Evolutionary conservation across 139 green algal species (phyloP).

Genomic region (Mesotaenium endlicherianum): DNA sequence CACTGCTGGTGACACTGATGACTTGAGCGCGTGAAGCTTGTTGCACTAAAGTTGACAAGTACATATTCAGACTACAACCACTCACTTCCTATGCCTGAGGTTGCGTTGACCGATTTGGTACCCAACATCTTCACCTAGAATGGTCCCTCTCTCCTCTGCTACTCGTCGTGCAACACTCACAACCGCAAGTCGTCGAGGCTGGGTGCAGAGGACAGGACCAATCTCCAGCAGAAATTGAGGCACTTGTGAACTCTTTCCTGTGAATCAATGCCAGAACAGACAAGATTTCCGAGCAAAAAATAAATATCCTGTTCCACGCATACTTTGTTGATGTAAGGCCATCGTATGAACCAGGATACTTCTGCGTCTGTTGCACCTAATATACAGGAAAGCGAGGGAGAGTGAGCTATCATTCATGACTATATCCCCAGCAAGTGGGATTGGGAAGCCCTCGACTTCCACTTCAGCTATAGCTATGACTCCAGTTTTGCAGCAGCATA

Average conservation of each 20-base stretch:
- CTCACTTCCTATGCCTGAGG: constrained; percentile 16
- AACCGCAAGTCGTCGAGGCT: constrained; percentile 88
- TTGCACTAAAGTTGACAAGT: not conserved
- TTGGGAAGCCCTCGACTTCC: too few species aligned
- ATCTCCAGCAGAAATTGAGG: constrained; percentile 51
- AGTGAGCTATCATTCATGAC: too few species aligned
- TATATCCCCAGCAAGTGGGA: too few species aligned
- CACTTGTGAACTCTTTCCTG: constrained; percentile 54
- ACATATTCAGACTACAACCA: not conserved
- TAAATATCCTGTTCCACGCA: too few species aligned
- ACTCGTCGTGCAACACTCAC: constrained; percentile 93
- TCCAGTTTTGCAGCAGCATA: too few species aligned
- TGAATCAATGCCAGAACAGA: too few species aligned
- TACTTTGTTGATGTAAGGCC: too few species aligned
- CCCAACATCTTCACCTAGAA: constrained; percentile 67
- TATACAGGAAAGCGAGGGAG: too few species aligned
- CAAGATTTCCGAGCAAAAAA: too few species aligned
- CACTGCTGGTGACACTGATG: not conserved
- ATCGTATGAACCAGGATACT: too few species aligned
- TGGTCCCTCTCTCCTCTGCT: constrained; percentile 79
- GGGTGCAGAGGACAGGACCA: constrained; percentile 75
- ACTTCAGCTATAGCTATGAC: too few species aligned
- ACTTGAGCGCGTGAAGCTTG: not conserved
- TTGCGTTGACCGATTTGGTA: constrained; percentile 86
- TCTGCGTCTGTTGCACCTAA: too few species aligned